Percentiles rank a stretch among this genome's conserved stretches.
Evolutionary conservation across 1,139 yeast species (phyloP).

Genomic region (Candida albicans): DNA sequence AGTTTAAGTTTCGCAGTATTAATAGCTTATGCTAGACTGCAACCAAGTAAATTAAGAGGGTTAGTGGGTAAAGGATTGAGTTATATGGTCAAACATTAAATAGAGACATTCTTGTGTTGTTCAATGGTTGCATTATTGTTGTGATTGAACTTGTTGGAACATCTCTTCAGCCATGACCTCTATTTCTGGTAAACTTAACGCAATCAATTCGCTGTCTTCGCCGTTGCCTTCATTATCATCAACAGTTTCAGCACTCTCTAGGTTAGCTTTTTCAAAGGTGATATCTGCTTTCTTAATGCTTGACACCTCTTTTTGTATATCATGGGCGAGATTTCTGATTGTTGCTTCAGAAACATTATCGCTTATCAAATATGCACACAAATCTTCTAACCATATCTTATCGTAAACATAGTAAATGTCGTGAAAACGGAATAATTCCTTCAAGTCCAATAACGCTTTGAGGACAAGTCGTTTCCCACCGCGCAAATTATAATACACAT

Average conservation of each 20-base stretch:
- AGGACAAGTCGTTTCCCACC: conserved; percentile 71
- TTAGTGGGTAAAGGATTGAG: conserved; percentile 26
- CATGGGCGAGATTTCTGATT: conserved; percentile 66
- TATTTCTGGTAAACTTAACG: conserved; percentile 46
- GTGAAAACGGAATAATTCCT: conserved; percentile 78
- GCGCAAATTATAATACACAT: conserved; percentile 62
- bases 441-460: conserved; percentile 55
- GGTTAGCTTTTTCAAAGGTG: conserved; percentile 39
- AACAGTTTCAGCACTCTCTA: conserved; percentile 19
- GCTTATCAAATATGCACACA: conserved; percentile 74
- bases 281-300: conserved; percentile 27
- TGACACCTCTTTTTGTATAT: conserved; percentile 43
- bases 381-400: conserved; percentile 75
- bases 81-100: conserved; percentile 10
- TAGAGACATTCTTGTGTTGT: not conserved
- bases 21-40: conserved; percentile 21
- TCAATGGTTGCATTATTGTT: conserved; percentile 4
- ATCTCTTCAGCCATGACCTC: conserved; percentile 58
- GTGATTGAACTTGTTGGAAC: conserved; percentile 27
- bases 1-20: conserved; percentile 35
- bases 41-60: conserved; percentile 25
- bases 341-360: conserved; percentile 50
- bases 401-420: conserved; percentile 90
- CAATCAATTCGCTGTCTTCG: conserved; percentile 40
- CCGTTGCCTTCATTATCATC: conserved; percentile 18